Conservation (phyloP, 331 rosid species). For the Arachis monticola region DNA sequence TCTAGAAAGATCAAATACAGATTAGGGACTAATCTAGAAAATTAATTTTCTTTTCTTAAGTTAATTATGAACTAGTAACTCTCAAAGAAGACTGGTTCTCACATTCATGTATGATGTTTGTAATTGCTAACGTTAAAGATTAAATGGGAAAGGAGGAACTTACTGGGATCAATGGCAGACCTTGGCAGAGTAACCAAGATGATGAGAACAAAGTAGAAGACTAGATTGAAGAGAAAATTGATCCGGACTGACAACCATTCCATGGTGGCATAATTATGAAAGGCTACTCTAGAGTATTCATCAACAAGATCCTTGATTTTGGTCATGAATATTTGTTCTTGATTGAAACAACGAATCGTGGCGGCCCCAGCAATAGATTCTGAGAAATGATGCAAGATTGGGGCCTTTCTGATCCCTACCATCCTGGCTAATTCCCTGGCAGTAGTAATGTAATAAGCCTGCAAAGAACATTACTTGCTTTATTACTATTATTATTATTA, state of each 20-base stretch:
- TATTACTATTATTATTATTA: too few relatives aligned
- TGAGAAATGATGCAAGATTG: conserved; percentile 91
- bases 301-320: conserved; percentile 58
- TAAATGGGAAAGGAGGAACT: conserved; percentile 41
- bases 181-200: conserved; percentile 82
- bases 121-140: conserved; percentile 12
- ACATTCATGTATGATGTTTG: neutral
- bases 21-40: too few relatives aligned
- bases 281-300: conserved; percentile 81
- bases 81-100: too few relatives aligned
- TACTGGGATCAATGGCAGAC: conserved; percentile 83
- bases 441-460: conserved; percentile 88
- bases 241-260: conserved; percentile 93
- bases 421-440: conserved; percentile 93
- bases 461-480: conserved; percentile 8
- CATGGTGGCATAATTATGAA: conserved; percentile 89
- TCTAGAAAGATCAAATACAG: too few relatives aligned
- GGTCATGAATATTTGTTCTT: conserved; percentile 63
- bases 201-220: conserved; percentile 69
- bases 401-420: conserved; percentile 89
- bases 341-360: conserved; percentile 84
- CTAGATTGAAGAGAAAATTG: conserved; percentile 84
- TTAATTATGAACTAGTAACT: too few relatives aligned
- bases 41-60: too few relatives aligned
- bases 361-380: conserved; percentile 80